Percentiles rank a stretch among this genome's conserved stretches.
These are phyloP conservation scores for Ceratocystis albifundus DNA, from an alignment of 2,329 filamentous ascomycete genomes.

Conservation along the genomic window DNA sequence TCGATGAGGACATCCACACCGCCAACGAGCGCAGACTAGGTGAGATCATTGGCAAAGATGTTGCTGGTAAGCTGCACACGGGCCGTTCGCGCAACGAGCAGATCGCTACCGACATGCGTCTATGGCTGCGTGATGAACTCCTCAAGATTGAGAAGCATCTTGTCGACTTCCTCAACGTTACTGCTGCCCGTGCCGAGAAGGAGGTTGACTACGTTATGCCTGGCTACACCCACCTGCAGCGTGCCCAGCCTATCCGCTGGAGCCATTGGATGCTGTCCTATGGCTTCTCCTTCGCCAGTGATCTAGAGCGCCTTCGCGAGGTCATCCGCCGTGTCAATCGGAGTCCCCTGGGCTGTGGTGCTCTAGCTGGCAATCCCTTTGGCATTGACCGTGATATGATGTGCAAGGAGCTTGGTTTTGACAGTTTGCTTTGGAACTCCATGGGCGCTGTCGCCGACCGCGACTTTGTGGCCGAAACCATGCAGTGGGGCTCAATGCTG, in stretches of 20 bases:
- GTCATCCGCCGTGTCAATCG: slow-evolving; percentile 63
- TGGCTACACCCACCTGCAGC: slow-evolving; percentile 78
- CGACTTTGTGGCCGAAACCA: slow-evolving; percentile 70
- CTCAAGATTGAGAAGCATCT: slow-evolving; percentile 57
- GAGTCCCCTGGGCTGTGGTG: slow-evolving; percentile 60
- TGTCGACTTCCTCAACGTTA: slow-evolving; percentile 56
- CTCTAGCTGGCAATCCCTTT: slow-evolving; percentile 72
- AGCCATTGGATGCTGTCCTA: slow-evolving; percentile 71
- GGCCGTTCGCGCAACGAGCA: slow-evolving; percentile 83
- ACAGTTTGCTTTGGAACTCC: slow-evolving; percentile 61
- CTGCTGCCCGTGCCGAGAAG: slow-evolving; percentile 55
- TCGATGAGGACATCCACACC: slow-evolving; percentile 55
- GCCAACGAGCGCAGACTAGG: slow-evolving; percentile 62
- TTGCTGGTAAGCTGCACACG: slow-evolving; percentile 81
- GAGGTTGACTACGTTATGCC: slow-evolving; percentile 67
- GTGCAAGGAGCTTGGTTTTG: slow-evolving; percentile 70
- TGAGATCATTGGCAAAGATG: slow-evolving; percentile 76
- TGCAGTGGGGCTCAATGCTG: slow-evolving; percentile 68
- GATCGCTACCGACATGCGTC: slow-evolving; percentile 76
- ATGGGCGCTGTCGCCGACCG: slow-evolving; percentile 66
- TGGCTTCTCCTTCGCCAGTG: slow-evolving; percentile 56
- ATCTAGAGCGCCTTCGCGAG: slow-evolving; percentile 66
- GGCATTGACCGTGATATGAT: slow-evolving; percentile 68
- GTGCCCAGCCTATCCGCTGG: slow-evolving; percentile 69
- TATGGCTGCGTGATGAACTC: slow-evolving; percentile 73